Evolutionary conservation across 306 rosid genomes (phyloP).

Genomic region (Quercus dentata): DNA sequence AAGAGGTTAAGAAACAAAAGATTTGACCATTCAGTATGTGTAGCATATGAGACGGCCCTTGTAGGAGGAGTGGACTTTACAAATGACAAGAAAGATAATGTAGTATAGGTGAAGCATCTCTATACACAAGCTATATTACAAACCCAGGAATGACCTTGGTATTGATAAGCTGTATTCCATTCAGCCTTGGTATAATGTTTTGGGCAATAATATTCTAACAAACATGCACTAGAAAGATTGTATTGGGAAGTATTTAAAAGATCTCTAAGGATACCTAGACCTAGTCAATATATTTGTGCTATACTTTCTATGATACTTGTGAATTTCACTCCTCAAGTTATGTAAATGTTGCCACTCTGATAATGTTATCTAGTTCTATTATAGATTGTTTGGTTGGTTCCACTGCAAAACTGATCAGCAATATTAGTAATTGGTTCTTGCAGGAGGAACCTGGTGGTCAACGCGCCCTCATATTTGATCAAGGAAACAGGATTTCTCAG

Average conservation of each 20-base stretch:
- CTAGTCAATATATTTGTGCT: neutral
- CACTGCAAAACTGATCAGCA: neutral
- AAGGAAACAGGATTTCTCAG: constrained; percentile 96
- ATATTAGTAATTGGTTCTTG: neutral
- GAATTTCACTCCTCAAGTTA: neutral
- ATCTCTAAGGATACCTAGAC: neutral
- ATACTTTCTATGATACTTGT: neutral
- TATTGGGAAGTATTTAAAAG: neutral
- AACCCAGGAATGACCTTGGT: too few relatives aligned
- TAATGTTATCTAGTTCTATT: neutral
- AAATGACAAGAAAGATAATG: too few relatives aligned
- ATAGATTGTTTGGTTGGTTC: neutral
- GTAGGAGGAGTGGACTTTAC: too few relatives aligned
- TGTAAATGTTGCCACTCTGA: neutral
- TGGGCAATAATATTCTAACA: too few relatives aligned
- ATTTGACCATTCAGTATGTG: too few relatives aligned
- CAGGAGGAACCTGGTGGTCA: constrained; percentile 99
- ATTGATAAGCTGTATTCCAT: too few relatives aligned
- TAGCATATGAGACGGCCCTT: too few relatives aligned
- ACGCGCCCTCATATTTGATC: constrained; percentile 92
- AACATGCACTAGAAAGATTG: neutral
- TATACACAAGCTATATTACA: too few relatives aligned
- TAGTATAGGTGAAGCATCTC: too few relatives aligned
- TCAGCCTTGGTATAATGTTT: too few relatives aligned
- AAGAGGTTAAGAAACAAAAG: too few relatives aligned